A percentile compares a stretch with the other conserved stretches of the same genome.
Evolutionary conservation across 2,329 filamentous ascomycete species (phyloP).

Genomic region (Talaromyces sp.): DNA sequence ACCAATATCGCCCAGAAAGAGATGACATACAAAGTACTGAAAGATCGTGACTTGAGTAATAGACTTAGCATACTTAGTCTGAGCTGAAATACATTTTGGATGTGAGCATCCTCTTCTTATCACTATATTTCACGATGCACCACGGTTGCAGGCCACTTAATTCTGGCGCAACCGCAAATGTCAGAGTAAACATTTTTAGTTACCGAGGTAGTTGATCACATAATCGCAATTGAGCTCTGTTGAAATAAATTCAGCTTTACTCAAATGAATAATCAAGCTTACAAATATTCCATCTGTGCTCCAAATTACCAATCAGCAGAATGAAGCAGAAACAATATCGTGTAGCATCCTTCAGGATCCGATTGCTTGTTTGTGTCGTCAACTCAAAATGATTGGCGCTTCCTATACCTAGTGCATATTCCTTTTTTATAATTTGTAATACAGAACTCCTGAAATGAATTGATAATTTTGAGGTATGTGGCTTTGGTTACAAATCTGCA

Average conservation of each 20-base stretch:
- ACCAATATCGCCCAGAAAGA: neutral
- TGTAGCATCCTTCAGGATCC: neutral
- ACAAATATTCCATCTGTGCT: neutral
- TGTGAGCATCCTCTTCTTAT: neutral
- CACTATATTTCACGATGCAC: neutral
- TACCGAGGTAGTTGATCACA: neutral
- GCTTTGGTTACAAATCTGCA: neutral
- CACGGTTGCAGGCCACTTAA: neutral
- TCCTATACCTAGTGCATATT: neutral
- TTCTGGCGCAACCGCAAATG: too few species aligned
- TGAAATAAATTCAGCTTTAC: neutral
- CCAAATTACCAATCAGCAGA: neutral
- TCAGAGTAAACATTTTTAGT: too few species aligned
- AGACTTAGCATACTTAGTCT: neutral
- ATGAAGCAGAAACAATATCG: neutral
- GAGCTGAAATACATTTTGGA: neutral
- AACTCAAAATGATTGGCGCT: neutral
- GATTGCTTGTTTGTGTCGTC: neutral
- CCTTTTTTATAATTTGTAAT: neutral
- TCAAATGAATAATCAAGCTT: neutral
- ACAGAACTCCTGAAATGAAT: neutral
- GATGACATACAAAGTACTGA: neutral
- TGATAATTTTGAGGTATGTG: neutral
- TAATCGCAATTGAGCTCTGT: neutral
- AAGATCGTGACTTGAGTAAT: neutral